Conservation (phyloP, 371 early-diverging fungal genomes). For the Umbelopsis sp. region DNA sequence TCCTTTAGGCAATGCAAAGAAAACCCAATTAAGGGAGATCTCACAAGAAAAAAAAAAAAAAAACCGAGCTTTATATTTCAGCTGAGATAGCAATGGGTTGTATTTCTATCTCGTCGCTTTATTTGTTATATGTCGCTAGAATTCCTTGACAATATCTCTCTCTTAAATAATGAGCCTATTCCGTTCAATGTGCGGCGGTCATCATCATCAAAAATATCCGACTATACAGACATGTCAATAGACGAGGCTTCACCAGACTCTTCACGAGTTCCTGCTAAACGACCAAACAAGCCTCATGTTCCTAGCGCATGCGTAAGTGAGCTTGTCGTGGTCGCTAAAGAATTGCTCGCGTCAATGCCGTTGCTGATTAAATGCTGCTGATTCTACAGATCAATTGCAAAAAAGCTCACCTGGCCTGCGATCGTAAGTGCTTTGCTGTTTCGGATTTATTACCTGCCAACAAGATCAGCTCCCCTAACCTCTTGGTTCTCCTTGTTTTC, state of each 20-base stretch:
- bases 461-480: too few species aligned
- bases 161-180: constrained; percentile 17
- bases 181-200: neutral
- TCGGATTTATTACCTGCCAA: too few species aligned
- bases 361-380: neutral
- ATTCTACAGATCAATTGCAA: constrained; percentile 31
- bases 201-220: constrained; percentile 11
- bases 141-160: constrained; percentile 13
- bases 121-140: constrained; percentile 11
- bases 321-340: neutral
- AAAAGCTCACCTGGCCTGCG: constrained; percentile 38
- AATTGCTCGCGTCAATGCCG: neutral
- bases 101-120: constrained; percentile 7
- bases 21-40: neutral
- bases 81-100: neutral
- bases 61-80: constrained; percentile 7
- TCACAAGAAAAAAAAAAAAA: constrained; percentile 13
- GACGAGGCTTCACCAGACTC: constrained; percentile 2
- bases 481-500: too few species aligned
- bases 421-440: constrained; percentile 23
- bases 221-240: constrained; percentile 10
- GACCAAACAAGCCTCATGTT: constrained; percentile 30
- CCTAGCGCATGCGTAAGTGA: constrained; percentile 35
- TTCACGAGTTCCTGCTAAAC: constrained; percentile 20
- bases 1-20: neutral